These are phyloP conservation scores for Leishmania major DNA, from an alignment of 208 protist species.

Conservation along the genomic window DNA sequence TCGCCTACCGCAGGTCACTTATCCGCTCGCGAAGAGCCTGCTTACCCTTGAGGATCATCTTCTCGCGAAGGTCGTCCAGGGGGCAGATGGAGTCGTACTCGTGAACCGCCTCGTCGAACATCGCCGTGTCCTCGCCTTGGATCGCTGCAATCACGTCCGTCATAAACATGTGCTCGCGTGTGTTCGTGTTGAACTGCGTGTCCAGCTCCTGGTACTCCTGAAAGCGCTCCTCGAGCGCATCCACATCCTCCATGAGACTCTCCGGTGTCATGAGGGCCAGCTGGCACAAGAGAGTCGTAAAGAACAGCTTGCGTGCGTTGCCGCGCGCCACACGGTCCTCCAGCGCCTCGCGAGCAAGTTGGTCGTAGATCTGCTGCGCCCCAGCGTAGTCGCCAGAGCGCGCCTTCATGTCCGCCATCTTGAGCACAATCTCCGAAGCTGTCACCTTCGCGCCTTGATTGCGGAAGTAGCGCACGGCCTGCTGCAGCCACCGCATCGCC, in stretches of 20 bases:
- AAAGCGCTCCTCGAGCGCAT: conserved; percentile 77
- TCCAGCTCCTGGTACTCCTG: conserved; percentile 85
- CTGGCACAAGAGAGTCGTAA: conserved; percentile 74
- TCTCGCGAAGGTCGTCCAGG: conserved; percentile 62
- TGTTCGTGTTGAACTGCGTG: conserved; percentile 84
- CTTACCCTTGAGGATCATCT: conserved; percentile 79
- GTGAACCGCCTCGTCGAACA: conserved; percentile 68
- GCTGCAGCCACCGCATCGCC: conserved; percentile 71
- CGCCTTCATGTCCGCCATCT: conserved; percentile 83
- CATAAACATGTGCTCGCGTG: conserved; percentile 89
- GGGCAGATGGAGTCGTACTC: conserved; percentile 86
- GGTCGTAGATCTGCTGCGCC: conserved; percentile 72
- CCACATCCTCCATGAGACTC: conserved; percentile 65
- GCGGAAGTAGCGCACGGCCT: conserved; percentile 68
- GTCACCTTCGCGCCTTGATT: conserved; percentile 71
- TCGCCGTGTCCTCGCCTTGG: conserved; percentile 51
- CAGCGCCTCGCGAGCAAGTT: conserved; percentile 68
- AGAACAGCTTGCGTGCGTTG: conserved; percentile 81
- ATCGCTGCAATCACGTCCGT: conserved; percentile 79
- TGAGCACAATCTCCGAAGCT: conserved; percentile 63
- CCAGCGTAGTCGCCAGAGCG: conserved; percentile 61
- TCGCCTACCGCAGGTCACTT: conserved; percentile 55
- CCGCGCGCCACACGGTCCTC: conserved; percentile 74
- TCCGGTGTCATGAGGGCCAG: conserved; percentile 68
- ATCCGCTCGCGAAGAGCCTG: conserved; percentile 52